These are phyloP conservation scores for Salvia splendens DNA, from an alignment of 257 asterid genomes.

Conservation along the genomic window DNA sequence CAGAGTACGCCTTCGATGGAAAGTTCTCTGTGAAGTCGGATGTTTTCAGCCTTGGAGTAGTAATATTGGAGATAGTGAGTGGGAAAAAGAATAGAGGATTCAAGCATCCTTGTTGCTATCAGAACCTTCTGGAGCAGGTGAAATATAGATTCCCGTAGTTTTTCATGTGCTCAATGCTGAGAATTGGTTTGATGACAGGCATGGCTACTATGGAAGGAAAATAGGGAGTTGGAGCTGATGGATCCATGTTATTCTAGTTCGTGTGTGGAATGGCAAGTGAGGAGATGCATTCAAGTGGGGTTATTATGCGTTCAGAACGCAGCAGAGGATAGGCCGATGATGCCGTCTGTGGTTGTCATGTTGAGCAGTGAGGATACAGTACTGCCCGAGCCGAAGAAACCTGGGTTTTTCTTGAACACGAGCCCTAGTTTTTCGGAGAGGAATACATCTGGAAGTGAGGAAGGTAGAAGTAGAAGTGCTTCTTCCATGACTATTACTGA, in stretches of 20 bases:
- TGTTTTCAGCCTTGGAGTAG: conserved; percentile 28
- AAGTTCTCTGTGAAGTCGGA: conserved; percentile 25
- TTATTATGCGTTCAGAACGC: conserved; percentile 29
- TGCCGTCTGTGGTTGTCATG: conserved; percentile 31
- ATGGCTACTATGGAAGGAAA: conserved; percentile 29
- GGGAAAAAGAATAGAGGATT: conserved; percentile 22
- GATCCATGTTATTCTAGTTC: conserved; percentile 13
- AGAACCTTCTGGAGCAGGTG: conserved; percentile 21
- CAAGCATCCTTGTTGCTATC: background rate
- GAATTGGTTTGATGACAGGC: background rate
- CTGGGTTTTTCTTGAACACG: conserved; percentile 11
- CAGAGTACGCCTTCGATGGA: conserved; percentile 14
- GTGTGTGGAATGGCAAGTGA: conserved; percentile 17
- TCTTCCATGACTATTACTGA: background rate
- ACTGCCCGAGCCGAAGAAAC: conserved; percentile 14
- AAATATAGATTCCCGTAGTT: background rate
- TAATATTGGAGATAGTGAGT: conserved; percentile 29
- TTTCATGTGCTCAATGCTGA: background rate
- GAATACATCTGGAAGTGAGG: background rate
- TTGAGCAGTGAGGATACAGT: conserved; percentile 7
- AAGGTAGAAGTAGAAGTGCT: background rate
- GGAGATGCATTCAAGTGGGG: conserved; percentile 28
- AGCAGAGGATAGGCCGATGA: conserved; percentile 23
- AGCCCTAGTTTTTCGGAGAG: background rate
- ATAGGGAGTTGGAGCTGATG: conserved; percentile 20